These are phyloP conservation scores for Aspergillus oerlinghausenensis DNA, from an alignment of 2,329 filamentous ascomycete species.

Conservation along the genomic window DNA sequence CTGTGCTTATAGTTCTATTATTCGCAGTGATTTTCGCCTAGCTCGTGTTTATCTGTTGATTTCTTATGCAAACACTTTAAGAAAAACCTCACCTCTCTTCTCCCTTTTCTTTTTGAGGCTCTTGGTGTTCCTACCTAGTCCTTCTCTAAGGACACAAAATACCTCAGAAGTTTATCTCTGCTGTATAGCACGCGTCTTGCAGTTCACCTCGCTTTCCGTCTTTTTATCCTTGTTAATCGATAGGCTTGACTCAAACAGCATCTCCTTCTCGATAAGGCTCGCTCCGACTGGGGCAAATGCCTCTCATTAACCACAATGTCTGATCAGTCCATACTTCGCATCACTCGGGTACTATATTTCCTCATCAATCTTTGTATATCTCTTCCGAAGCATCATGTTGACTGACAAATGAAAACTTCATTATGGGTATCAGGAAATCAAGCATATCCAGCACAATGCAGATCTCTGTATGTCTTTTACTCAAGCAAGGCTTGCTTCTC, in stretches of 20 bases:
- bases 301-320: conserved; percentile 49
- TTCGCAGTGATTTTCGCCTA: not conserved
- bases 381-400: not conserved
- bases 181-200: not conserved
- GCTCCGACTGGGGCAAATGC: not conserved
- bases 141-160: not conserved
- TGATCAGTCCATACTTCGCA: conserved; percentile 82
- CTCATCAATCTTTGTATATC: not conserved
- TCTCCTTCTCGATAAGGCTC: not conserved
- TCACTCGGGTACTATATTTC: conserved; percentile 63
- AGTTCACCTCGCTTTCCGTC: not conserved
- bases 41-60: not conserved
- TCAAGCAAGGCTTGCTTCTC: not conserved
- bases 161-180: not conserved
- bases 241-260: not conserved
- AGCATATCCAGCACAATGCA: conserved; percentile 74
- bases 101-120: not conserved
- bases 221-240: not conserved
- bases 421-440: conserved; percentile 61
- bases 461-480: conserved; percentile 68
- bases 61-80: not conserved
- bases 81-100: not conserved
- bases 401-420: conserved; percentile 11
- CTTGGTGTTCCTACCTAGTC: not conserved
- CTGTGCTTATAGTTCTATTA: not conserved